These are phyloP conservation scores for Bipolaris gigantea DNA, from an alignment of 2,329 filamentous ascomycete species.

Conservation along the genomic window DNA sequence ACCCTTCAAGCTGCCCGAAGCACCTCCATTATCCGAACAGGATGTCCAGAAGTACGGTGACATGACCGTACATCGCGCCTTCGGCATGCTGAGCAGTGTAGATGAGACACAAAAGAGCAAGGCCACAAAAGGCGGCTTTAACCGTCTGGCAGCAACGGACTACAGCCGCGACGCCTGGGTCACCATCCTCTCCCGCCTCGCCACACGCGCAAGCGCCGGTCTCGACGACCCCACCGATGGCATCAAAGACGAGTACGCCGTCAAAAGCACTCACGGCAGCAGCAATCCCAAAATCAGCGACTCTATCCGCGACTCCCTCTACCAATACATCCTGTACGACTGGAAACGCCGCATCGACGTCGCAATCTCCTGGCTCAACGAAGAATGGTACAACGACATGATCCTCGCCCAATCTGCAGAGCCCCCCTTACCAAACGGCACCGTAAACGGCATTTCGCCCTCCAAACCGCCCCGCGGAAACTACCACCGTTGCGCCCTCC, in stretches of 20 bases:
- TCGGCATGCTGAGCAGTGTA: slow-evolving; percentile 73
- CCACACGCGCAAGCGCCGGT: slow-evolving; percentile 74
- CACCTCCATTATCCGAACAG: slow-evolving; percentile 71
- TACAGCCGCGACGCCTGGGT: slow-evolving; percentile 90
- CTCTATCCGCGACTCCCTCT: slow-evolving; percentile 77
- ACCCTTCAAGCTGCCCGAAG: slow-evolving; percentile 77
- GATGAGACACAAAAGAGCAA: slow-evolving; percentile 63
- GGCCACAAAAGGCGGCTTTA: slow-evolving; percentile 68
- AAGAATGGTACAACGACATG: slow-evolving; percentile 96
- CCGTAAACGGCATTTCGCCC: slow-evolving; percentile 52
- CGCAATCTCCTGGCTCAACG: slow-evolving; percentile 90
- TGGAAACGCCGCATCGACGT: slow-evolving; percentile 88
- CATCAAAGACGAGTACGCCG: slow-evolving; percentile 60
- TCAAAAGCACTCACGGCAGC: slow-evolving; percentile 29
- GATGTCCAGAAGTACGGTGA: slow-evolving; percentile 74
- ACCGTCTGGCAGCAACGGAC: slow-evolving; percentile 78
- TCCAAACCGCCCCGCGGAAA: slow-evolving; percentile 49
- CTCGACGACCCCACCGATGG: slow-evolving; percentile 69
- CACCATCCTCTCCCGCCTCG: slow-evolving; percentile 80
- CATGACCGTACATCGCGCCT: slow-evolving; percentile 73
- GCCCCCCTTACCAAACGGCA: slow-evolving; percentile 27
- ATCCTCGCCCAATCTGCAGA: slow-evolving; percentile 51
- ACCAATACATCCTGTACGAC: slow-evolving; percentile 85
- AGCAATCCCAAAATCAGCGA: slow-evolving; percentile 57
- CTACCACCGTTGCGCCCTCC: slow-evolving; percentile 78